A percentile compares a stretch with the other conserved stretches of the same genome.
Conservation (phyloP, 768 basidiomycete genomes). For the Rubroboletus pulcherrimus region DNA sequence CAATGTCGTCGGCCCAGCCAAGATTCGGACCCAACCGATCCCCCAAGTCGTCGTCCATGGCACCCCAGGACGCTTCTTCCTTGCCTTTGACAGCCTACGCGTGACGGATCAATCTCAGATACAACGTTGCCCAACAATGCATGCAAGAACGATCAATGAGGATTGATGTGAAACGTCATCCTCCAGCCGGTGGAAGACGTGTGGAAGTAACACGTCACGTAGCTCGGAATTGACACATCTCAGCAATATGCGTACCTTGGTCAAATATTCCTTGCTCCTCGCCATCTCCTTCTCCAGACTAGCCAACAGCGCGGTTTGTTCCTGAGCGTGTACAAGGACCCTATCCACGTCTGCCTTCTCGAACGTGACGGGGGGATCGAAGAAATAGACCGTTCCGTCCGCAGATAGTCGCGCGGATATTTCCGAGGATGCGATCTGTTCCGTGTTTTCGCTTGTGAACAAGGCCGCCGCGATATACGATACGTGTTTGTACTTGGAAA, state of each 20-base stretch:
- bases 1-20: conserved; percentile 28
- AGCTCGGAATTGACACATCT: neutral
- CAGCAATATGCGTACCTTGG: conserved; percentile 48
- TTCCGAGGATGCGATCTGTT: conserved; percentile 66
- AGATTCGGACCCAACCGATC: conserved; percentile 20
- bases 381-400: conserved; percentile 71
- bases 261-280: conserved; percentile 67
- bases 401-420: conserved; percentile 67
- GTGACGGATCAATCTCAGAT: neutral
- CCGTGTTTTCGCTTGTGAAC: neutral
- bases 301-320: conserved; percentile 31
- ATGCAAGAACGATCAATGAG: neutral
- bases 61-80: conserved; percentile 25
- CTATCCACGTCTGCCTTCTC: conserved; percentile 59
- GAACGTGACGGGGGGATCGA: conserved; percentile 57
- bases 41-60: conserved; percentile 27
- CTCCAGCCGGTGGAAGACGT: neutral
- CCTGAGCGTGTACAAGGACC: conserved; percentile 53
- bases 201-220: neutral
- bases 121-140: neutral
- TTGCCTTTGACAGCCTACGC: conserved; percentile 30
- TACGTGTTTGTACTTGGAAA: neutral
- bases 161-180: neutral
- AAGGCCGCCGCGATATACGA: neutral
- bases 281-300: conserved; percentile 37